Evolutionary conservation across 2,329 filamentous ascomycete genomes (phyloP).

Genomic region (Didymella keratinophila): DNA sequence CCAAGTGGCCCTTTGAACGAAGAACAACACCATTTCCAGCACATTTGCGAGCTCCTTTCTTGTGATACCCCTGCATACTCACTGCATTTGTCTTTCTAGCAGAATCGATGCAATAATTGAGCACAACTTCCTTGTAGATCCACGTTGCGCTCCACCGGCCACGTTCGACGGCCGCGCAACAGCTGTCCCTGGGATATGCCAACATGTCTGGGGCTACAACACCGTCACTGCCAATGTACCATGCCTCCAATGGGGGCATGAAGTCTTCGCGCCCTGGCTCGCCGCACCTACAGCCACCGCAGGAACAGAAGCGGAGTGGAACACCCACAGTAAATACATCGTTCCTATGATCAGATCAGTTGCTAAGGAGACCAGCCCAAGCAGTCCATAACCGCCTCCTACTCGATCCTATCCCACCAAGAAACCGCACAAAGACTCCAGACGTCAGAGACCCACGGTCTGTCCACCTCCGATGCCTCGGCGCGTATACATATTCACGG

Average conservation of each 20-base stretch:
- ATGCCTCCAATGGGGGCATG: slow-evolving; percentile 51
- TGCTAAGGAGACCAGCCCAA: slow-evolving; percentile 21
- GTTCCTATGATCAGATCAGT: background rate
- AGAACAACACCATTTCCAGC: slow-evolving; percentile 17
- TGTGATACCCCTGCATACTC: slow-evolving; percentile 16
- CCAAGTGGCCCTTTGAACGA: slow-evolving; percentile 25
- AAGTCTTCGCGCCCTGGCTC: slow-evolving; percentile 40
- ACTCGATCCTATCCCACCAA: slow-evolving; percentile 73
- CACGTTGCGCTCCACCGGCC: slow-evolving; percentile 32
- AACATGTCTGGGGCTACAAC: slow-evolving; percentile 70
- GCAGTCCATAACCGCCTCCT: slow-evolving; percentile 57
- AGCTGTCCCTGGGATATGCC: slow-evolving; percentile 56
- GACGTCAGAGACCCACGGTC: slow-evolving; percentile 83
- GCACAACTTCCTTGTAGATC: slow-evolving; percentile 7
- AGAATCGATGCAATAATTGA: slow-evolving; percentile 38
- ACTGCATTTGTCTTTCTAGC: slow-evolving; percentile 10
- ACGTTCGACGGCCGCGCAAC: slow-evolving; percentile 44
- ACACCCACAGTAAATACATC: slow-evolving; percentile 40
- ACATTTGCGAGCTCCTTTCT: slow-evolving; percentile 12
- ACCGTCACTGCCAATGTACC: slow-evolving; percentile 65
- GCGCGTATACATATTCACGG: slow-evolving; percentile 81
- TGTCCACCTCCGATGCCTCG: slow-evolving; percentile 82
- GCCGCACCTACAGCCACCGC: slow-evolving; percentile 43
- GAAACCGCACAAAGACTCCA: slow-evolving; percentile 79
- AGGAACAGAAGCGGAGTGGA: slow-evolving; percentile 37